Conservation (phyloP, 2,329 filamentous ascomycete genomes). For the Dactylella cylindrospora region DNA sequence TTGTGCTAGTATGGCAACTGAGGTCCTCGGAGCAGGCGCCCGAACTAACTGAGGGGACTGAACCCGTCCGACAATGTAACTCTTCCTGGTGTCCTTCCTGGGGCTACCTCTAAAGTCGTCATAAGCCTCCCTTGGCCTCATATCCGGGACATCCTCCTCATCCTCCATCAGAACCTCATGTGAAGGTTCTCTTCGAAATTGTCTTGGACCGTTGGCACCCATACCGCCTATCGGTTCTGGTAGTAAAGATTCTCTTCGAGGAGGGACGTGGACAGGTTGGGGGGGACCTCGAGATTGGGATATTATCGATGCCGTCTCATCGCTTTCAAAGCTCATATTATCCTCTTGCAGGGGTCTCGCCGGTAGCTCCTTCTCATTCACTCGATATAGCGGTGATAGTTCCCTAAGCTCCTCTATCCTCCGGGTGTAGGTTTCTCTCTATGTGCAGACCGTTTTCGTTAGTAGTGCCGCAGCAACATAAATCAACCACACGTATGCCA, state of each 20-base stretch:
- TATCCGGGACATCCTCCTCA: constrained; percentile 56
- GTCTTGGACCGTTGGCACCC: constrained; percentile 4
- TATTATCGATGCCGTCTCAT: constrained; percentile 24
- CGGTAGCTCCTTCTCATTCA: constrained; percentile 74
- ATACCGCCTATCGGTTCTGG: constrained; percentile 45
- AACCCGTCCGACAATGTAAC: constrained; percentile 25
- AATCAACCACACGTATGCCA: constrained; percentile 1
- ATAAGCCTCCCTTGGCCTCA: constrained; percentile 49
- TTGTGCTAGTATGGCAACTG: constrained; percentile 37
- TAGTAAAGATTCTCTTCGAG: constrained; percentile 51
- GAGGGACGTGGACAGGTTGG: constrained; percentile 48
- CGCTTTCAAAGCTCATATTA: constrained; percentile 43
- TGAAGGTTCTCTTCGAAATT: constrained; percentile 28
- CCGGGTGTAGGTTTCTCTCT: constrained; percentile 86
- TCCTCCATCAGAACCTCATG: constrained; percentile 55
- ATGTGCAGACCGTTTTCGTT: constrained; percentile 45
- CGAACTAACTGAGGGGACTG: constrained; percentile 40
- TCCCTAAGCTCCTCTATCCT: constrained; percentile 83
- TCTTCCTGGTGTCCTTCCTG: constrained; percentile 31
- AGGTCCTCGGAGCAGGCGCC: constrained; percentile 29
- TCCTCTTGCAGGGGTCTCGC: constrained; percentile 62
- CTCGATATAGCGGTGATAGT: constrained; percentile 60
- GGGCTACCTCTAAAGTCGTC: constrained; percentile 27
- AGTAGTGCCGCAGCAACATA: no score
- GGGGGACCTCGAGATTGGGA: constrained; percentile 45